These are phyloP conservation scores for Xylariaceae sp. DNA, from an alignment of 2,329 filamentous ascomycete species.

Conservation along the genomic window DNA sequence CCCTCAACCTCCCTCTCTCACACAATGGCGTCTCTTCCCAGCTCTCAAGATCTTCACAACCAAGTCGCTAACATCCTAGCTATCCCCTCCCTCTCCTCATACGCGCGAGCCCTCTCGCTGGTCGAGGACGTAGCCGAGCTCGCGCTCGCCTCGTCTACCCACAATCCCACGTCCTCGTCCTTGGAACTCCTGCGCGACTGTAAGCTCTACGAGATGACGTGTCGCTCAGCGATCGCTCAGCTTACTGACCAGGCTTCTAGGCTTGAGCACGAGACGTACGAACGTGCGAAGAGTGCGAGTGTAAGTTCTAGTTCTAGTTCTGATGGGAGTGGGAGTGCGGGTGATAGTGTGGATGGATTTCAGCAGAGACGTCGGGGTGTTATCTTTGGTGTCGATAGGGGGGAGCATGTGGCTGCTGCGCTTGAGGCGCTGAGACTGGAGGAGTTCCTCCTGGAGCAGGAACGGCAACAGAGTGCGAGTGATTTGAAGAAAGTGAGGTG, in stretches of 20 bases:
- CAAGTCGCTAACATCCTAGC: background rate
- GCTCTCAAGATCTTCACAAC: background rate
- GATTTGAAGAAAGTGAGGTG: conserved; percentile 1
- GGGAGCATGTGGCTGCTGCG: conserved; percentile 3
- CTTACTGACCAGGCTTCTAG: background rate
- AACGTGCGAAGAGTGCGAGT: background rate
- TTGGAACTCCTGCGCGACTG: background rate
- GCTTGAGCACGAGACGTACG: conserved; percentile 4
- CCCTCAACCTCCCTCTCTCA: background rate
- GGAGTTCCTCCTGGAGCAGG: conserved; percentile 6
- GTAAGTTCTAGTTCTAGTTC: too few relatives aligned
- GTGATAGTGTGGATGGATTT: background rate
- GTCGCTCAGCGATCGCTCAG: background rate
- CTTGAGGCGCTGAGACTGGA: conserved; percentile 13
- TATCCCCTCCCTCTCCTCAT: background rate
- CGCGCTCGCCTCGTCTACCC: background rate
- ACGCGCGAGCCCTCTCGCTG: background rate
- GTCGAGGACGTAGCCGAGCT: conserved; percentile 8
- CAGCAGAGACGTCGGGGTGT: background rate
- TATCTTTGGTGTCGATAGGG: background rate
- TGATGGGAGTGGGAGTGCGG: background rate
- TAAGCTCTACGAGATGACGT: background rate
- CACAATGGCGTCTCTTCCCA: background rate
- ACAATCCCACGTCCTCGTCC: background rate
- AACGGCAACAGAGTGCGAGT: rapidly evolving